These are phyloP conservation scores for Suhomyces coccinellae DNA, from an alignment of 1,139 yeast species.

Conservation along the genomic window DNA sequence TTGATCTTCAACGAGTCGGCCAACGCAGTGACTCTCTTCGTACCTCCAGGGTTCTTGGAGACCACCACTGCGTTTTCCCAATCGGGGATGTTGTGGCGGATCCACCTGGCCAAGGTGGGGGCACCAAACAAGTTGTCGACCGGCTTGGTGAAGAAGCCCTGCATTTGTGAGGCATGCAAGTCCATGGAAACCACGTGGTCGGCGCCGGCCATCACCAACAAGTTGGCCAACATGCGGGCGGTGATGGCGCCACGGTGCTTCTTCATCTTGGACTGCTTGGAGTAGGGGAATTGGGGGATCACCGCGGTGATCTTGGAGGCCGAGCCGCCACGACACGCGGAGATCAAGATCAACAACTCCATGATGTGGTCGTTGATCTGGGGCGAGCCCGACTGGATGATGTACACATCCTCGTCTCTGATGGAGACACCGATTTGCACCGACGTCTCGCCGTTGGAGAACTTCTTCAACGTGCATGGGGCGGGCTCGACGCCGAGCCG, in stretches of 20 bases:
- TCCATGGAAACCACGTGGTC: slow-evolving; percentile 99
- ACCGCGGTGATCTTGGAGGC: slow-evolving; percentile 97
- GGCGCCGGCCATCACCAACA: slow-evolving; percentile 97
- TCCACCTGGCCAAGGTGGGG: slow-evolving; percentile 96
- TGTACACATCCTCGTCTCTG: slow-evolving; percentile 94
- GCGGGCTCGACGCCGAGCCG: slow-evolving; percentile 94
- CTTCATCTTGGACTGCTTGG: slow-evolving; percentile 97
- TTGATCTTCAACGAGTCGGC: slow-evolving; percentile 94
- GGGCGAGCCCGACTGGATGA: slow-evolving; percentile 90
- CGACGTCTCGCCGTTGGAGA: slow-evolving; percentile 95
- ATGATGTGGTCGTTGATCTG: slow-evolving; percentile 91
- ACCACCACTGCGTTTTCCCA: slow-evolving; percentile 85
- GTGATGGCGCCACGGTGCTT: slow-evolving; percentile 98
- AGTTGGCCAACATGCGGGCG: slow-evolving; percentile 97
- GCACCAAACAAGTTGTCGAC: slow-evolving; percentile 96
- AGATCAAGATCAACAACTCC: slow-evolving; percentile 89
- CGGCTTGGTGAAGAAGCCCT: slow-evolving; percentile 96
- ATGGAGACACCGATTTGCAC: slow-evolving; percentile 94
- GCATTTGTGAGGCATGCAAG: slow-evolving; percentile 98
- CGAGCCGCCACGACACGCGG: slow-evolving; percentile 96
- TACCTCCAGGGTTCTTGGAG: slow-evolving; percentile 98
- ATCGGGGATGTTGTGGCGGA: slow-evolving; percentile 82
- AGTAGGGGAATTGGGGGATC: slow-evolving; percentile 95
- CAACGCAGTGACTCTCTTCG: slow-evolving; percentile 94
- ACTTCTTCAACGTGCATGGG: slow-evolving; percentile 85